These are phyloP conservation scores for Diddensiella transvaalensis DNA, from an alignment of 805 yeast genomes.

Conservation along the genomic window DNA sequence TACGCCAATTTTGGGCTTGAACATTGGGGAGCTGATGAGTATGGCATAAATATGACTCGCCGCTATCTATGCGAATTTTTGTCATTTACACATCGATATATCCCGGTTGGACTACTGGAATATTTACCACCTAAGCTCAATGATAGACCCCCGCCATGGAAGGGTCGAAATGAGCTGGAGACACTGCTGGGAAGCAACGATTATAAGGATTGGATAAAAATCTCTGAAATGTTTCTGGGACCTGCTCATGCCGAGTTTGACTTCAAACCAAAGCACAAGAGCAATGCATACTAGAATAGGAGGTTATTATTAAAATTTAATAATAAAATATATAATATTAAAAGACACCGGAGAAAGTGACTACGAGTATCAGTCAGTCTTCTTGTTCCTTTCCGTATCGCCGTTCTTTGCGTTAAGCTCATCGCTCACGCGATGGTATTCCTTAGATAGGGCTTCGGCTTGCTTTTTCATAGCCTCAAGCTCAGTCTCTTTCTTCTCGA, in stretches of 20 bases:
- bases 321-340: not conserved
- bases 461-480: conserved; percentile 68
- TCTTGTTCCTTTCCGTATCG: conserved; percentile 26
- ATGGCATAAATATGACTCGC: conserved; percentile 83
- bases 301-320: not conserved
- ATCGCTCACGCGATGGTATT: conserved; percentile 51
- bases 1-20: conserved; percentile 80
- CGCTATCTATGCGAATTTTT: conserved; percentile 91
- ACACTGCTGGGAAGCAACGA: conserved; percentile 81
- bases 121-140: conserved; percentile 83
- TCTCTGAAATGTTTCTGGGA: conserved; percentile 93
- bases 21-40: conserved; percentile 98
- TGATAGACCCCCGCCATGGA: conserved; percentile 92
- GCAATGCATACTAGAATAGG: conserved; percentile 56
- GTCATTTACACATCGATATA: conserved; percentile 89
- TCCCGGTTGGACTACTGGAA: conserved; percentile 91
- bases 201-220: conserved; percentile 91
- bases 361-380: conserved; percentile 26
- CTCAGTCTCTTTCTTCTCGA: conserved; percentile 60
- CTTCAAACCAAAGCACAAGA: conserved; percentile 92
- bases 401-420: conserved; percentile 32
- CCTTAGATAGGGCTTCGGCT: conserved; percentile 59
- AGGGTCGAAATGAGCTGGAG: conserved; percentile 88
- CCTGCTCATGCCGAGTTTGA: conserved; percentile 70
- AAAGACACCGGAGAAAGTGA: not conserved